Evolutionary conservation across 768 basidiomycete genomes (phyloP), one percentile per base, ranked within the genome.

Genomic region (Lactarius sanguifluus): DNA sequence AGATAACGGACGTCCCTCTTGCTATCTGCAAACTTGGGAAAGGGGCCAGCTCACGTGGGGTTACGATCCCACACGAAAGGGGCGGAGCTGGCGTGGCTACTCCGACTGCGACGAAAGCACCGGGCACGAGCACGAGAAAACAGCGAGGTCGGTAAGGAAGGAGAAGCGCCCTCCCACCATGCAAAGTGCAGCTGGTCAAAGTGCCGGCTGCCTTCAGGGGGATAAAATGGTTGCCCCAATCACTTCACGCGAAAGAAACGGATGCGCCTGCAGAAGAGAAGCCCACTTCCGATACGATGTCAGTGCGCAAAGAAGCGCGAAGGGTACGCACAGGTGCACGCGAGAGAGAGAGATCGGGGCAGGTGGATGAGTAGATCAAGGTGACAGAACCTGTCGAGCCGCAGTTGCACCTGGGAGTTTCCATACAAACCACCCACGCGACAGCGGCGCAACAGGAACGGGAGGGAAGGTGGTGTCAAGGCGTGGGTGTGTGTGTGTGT

Each of bases 151-250:
- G 23, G 15, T 23, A 15, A 25, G n/a, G 0, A 23, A 23, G 7
- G 16, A 0, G 13, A 5, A n/a, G 20, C 9, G 20, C 20, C 43
- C 20, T n/a, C 30, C 30, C 41, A 20, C 18, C 18, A 43, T 43
- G 9, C 6, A 43, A 20, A 7, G 41, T 43, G 59, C 78, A 59
- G 90, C 80, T 23, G 92, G 92, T 72, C 96, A 70, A 99, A 98
- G 77, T 99, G 96, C 67, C 87, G 83, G 16, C 95, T 98, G 76
- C 98, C 94, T 72, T 90, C 92, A 30, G 91, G 89, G 69, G 96
- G 96, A 66, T 85, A 86, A 81, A 96, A 98, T 16, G 96, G 95
- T 15, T 96, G n/a, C 91, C 79, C 90, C 90, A 98, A 74, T 97
- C 94, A 67, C 97, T 88, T 38, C 91, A 38, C 93, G 68, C 81